Conservation (phyloP, 768 basidiomycete genomes). For the Leucocoprinus birnbaumii region DNA sequence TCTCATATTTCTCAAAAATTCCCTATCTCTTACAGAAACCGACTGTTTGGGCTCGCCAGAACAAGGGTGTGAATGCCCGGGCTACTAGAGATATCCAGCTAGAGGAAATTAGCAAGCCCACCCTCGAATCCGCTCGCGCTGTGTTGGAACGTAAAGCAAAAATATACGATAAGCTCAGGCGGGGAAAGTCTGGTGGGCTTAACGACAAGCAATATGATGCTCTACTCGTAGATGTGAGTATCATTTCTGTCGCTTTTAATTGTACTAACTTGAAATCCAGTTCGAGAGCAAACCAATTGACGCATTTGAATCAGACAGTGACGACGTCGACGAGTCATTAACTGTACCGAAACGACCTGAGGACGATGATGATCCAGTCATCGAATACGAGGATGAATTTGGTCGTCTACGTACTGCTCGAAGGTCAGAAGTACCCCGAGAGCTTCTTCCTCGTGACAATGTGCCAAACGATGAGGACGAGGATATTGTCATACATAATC, state of each 20-base stretch:
- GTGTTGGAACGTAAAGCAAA: slow-evolving; percentile 75
- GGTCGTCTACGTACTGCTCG: slow-evolving; percentile 69
- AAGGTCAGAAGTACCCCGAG: slow-evolving; percentile 75
- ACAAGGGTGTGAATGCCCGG: slow-evolving; percentile 68
- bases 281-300: slow-evolving; percentile 61
- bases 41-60: slow-evolving; percentile 72
- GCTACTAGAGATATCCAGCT: slow-evolving; percentile 68
- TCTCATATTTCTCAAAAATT: not conserved
- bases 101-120: slow-evolving; percentile 66
- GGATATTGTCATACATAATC: slow-evolving; percentile 44
- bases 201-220: slow-evolving; percentile 71
- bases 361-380: slow-evolving; percentile 66
- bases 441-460: slow-evolving; percentile 49
- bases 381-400: slow-evolving; percentile 88
- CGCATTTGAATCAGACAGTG: slow-evolving; percentile 64
- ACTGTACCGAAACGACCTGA: slow-evolving; percentile 48
- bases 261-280: slow-evolving; percentile 28
- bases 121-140: slow-evolving; percentile 68
- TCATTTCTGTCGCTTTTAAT: no score
- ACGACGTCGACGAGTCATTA: slow-evolving; percentile 78
- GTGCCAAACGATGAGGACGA: slow-evolving; percentile 34
- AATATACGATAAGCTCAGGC: slow-evolving; percentile 75
- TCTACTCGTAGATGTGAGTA: slow-evolving; percentile 76
- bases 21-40: slow-evolving; percentile 51
- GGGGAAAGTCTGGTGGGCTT: slow-evolving; percentile 77